Conservation (phyloP, 768 basidiomycete species). For the Melanogaster broomeanus region DNA sequence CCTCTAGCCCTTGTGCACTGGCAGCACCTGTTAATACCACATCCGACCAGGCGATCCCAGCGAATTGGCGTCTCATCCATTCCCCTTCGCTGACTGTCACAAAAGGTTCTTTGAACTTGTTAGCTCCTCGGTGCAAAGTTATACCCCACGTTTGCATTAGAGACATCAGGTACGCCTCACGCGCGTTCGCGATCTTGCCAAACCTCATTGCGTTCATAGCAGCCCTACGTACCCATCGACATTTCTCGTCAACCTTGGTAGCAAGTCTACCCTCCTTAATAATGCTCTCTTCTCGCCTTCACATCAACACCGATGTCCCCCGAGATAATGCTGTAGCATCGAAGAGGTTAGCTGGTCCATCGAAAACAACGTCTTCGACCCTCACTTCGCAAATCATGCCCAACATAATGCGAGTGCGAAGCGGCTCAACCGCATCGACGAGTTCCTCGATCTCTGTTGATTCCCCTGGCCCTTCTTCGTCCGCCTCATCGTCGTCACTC, state of each 20-base stretch:
- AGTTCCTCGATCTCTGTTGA: slow-evolving; percentile 57
- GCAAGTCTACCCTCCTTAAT: slow-evolving; percentile 1
- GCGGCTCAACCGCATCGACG: slow-evolving; percentile 56
- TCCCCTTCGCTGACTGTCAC: not conserved
- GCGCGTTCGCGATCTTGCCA: not conserved
- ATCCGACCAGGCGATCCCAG: not conserved
- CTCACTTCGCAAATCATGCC: slow-evolving; percentile 13
- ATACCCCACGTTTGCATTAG: not conserved
- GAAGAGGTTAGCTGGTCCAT: slow-evolving; percentile 30
- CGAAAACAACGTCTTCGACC: slow-evolving; percentile 28
- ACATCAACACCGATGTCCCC: slow-evolving; percentile 48
- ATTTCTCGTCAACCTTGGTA: not conserved
- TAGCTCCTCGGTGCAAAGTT: not conserved
- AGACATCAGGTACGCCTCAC: slow-evolving; percentile 12
- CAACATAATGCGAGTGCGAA: slow-evolving; percentile 40
- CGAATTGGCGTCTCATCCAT: not conserved
- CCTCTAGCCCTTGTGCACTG: slow-evolving; percentile 2
- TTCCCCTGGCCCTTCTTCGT: slow-evolving; percentile 59
- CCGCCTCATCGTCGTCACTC: slow-evolving; percentile 52
- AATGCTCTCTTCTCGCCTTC: slow-evolving; percentile 49
- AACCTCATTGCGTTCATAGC: slow-evolving; percentile 6
- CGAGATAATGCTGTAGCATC: slow-evolving; percentile 35
- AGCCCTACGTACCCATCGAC: not conserved
- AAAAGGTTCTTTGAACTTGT: too few species aligned
- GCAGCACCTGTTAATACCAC: not conserved